phyloP scores from a whole-genome alignment of 2,329 filamentous ascomycete species.

The Monilinia fructigena region DNA sequence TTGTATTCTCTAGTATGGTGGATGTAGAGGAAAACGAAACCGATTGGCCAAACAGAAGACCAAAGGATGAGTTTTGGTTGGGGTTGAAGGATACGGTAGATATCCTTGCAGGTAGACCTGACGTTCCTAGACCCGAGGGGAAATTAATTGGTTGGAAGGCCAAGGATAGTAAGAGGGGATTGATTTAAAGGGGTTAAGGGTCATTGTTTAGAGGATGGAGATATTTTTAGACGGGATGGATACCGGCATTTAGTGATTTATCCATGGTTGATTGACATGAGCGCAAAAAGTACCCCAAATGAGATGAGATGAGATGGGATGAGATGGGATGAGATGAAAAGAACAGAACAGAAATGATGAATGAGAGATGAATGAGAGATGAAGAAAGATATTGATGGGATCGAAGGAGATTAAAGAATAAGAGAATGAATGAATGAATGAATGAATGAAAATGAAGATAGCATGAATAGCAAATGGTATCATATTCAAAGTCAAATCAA shows the following conservation, averaged over 20 bases:
- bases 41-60: conserved; percentile 88
- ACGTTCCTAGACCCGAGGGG: conserved; percentile 47
- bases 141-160: conserved; percentile 43
- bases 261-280: background rate
- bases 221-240: background rate
- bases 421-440: too few species aligned
- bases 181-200: conserved; percentile 10
- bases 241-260: background rate
- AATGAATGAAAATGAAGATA: too few species aligned
- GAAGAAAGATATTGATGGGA: too few species aligned
- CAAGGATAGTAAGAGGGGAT: conserved; percentile 26
- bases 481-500: too few species aligned
- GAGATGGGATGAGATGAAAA: background rate
- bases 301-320: background rate
- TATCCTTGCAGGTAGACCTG: conserved; percentile 72
- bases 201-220: too few species aligned
- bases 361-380: background rate
- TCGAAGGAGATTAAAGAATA: too few species aligned
- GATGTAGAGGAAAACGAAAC: conserved; percentile 80
- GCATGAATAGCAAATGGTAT: too few species aligned
- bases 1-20: conserved; percentile 83
- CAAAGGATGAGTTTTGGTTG: conserved; percentile 83
- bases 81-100: conserved; percentile 78
- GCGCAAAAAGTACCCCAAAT: background rate
- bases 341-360: background rate